A percentile compares a stretch with the other conserved stretches of the same genome.
phyloP scores from a whole-genome alignment of 2,329 filamentous ascomycete species.

The Thelonectria olida region DNA sequence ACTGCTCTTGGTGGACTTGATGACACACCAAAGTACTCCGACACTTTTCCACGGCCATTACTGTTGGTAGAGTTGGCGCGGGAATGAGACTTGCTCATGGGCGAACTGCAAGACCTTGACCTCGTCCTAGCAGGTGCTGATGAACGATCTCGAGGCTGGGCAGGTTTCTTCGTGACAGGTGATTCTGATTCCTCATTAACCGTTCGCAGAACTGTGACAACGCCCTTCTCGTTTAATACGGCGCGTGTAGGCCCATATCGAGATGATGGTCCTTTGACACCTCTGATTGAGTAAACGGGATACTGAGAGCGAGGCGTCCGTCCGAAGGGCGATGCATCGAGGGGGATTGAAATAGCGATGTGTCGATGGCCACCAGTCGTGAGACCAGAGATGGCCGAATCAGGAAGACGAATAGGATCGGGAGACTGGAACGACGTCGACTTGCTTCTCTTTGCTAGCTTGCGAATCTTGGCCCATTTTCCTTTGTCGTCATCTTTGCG shows the following conservation, averaged over 20 bases:
- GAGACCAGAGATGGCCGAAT: constrained; percentile 63
- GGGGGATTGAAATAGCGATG: constrained; percentile 69
- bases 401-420: constrained; percentile 56
- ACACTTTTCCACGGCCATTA: constrained; percentile 22
- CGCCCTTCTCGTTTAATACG: constrained; percentile 46
- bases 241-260: constrained; percentile 41
- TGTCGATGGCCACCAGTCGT: constrained; percentile 64
- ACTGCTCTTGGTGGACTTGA: constrained; percentile 35
- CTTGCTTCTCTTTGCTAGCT: constrained; percentile 51
- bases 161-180: constrained; percentile 15
- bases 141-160: constrained; percentile 18
- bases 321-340: constrained; percentile 57
- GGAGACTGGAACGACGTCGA: constrained; percentile 42
- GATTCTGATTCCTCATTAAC: constrained; percentile 40
- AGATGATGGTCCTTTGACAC: constrained; percentile 25
- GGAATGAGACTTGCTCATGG: constrained; percentile 7
- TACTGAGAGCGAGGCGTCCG: constrained; percentile 45
- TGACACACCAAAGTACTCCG: constrained; percentile 35
- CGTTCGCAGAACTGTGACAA: constrained; percentile 48
- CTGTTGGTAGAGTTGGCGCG: constrained; percentile 19
- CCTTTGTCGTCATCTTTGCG: constrained; percentile 44
- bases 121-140: constrained; percentile 12
- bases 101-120: constrained; percentile 5
- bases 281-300: constrained; percentile 39
- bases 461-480: constrained; percentile 54